Evolutionary conservation across 345 rosid genomes (phyloP).

Genomic region (Limnanthes douglasii): DNA sequence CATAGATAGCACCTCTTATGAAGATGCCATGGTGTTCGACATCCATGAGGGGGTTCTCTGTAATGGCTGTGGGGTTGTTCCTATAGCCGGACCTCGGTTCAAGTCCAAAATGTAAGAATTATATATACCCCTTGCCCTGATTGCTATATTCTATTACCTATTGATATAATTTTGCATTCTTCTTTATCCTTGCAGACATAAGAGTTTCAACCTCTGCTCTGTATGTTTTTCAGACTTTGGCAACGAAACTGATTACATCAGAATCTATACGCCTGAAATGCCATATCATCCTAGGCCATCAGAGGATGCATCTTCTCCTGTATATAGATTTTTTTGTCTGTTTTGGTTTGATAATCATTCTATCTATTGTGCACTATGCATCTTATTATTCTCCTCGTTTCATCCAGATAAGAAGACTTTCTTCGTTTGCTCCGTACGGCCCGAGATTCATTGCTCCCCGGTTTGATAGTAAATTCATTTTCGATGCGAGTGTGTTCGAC

Average conservation of each 20-base stretch:
- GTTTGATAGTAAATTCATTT: conserved; percentile 62
- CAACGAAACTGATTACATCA: conserved; percentile 43
- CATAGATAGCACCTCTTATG: too few relatives aligned
- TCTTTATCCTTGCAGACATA: conserved; percentile 32
- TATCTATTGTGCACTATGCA: too few relatives aligned
- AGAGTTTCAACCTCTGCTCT: conserved; percentile 80
- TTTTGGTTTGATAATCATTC: too few relatives aligned
- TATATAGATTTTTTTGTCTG: too few relatives aligned
- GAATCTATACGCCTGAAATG: conserved; percentile 50
- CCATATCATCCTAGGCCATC: conserved; percentile 12
- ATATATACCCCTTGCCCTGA: neutral
- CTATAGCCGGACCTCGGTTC: conserved; percentile 79
- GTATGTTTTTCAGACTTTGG: conserved; percentile 69
- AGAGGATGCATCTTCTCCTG: conserved; percentile 19
- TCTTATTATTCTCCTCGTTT: too few relatives aligned
- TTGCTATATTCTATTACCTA: too few relatives aligned
- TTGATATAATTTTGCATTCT: too few relatives aligned
- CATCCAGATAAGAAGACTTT: too few relatives aligned
- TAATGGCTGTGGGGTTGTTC: conserved; percentile 84
- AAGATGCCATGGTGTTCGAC: too few relatives aligned
- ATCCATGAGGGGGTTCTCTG: conserved; percentile 82
- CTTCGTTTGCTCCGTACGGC: too few relatives aligned
- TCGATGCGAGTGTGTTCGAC: conserved; percentile 76
- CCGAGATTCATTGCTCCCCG: too few relatives aligned
- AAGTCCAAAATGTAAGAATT: conserved; percentile 81